Percentiles rank a stretch among this genome's conserved stretches.
These are phyloP conservation scores for Chrysanthemum lavandulifolium DNA, from an alignment of 129 eudicot species.

Conservation along the genomic window DNA sequence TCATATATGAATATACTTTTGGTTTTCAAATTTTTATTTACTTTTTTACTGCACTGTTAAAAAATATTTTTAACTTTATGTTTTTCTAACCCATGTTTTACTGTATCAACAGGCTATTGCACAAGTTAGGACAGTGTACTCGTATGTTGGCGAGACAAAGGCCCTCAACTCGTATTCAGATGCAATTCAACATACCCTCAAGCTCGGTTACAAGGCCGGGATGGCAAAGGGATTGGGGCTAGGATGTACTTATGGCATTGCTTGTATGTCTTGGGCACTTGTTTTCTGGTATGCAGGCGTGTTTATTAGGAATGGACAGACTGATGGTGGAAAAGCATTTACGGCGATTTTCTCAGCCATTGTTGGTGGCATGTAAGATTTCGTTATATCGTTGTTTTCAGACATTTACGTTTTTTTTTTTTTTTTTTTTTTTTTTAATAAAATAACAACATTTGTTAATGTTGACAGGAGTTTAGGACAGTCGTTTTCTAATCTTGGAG, in stretches of 20 bases:
- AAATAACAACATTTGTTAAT: background rate
- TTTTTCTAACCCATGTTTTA: too few relatives aligned
- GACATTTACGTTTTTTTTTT: background rate
- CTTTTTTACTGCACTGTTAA: too few relatives aligned
- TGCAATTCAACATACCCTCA: conserved; percentile 84
- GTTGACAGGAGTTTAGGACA: conserved; percentile 95
- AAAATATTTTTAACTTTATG: too few relatives aligned
- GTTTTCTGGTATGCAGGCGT: conserved; percentile 99
- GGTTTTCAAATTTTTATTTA: too few relatives aligned
- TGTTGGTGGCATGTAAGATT: conserved; percentile 99
- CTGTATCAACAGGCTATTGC: conserved; percentile 72
- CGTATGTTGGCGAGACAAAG: conserved; percentile 94
- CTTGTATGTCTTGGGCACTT: conserved; percentile 99
- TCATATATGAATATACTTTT: background rate
- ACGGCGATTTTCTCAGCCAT: conserved; percentile 98
- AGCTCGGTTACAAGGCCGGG: conserved; percentile 98
- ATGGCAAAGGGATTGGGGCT: conserved; percentile 99
- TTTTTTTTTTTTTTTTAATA: background rate
- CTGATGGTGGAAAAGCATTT: conserved; percentile 96
- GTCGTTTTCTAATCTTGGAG: conserved; percentile 97
- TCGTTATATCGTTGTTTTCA: too few relatives aligned
- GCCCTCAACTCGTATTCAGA: conserved; percentile 90
- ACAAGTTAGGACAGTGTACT: conserved; percentile 96
- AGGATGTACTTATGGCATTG: conserved; percentile 98
- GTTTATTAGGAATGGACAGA: conserved; percentile 90